phyloP scores from a whole-genome alignment of 352 stramenopile genomes.

The Phytopythium chamaehyphon region DNA sequence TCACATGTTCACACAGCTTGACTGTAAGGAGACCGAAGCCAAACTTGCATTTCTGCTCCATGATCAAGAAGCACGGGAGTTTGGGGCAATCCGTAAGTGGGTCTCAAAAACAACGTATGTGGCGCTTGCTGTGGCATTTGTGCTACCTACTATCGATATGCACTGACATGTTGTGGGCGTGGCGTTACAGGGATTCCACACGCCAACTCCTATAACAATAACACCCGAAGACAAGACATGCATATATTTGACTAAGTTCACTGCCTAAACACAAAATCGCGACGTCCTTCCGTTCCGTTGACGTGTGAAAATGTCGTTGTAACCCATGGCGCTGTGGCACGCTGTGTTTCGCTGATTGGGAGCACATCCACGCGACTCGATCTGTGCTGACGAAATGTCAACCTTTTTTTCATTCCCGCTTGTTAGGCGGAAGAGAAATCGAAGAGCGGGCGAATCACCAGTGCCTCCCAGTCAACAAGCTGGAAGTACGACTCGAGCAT shows the following conservation, averaged over 20 bases:
- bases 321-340: no score
- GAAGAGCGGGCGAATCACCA: slow-evolving; percentile 78
- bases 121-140: no score
- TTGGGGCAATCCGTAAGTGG: slow-evolving; percentile 8
- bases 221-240: no score
- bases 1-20: slow-evolving; percentile 56
- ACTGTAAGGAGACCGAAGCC: slow-evolving; percentile 49
- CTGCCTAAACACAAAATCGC: not conserved
- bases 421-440: slow-evolving; percentile 41
- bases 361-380: no score
- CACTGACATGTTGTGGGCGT: no score
- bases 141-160: no score
- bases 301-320: not conserved
- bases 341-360: no score
- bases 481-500: slow-evolving; percentile 86
- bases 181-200: no score
- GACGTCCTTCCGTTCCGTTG: no score
- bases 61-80: slow-evolving; percentile 25
- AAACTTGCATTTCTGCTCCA: slow-evolving; percentile 29
- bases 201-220: not conserved
- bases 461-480: slow-evolving; percentile 81
- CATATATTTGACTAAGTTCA: slow-evolving; percentile 11
- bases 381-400: no score
- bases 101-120: slow-evolving; percentile 15
- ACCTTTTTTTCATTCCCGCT: no score